phyloP scores from a whole-genome alignment of 345 rosid species.

The Isatis tinctoria region DNA sequence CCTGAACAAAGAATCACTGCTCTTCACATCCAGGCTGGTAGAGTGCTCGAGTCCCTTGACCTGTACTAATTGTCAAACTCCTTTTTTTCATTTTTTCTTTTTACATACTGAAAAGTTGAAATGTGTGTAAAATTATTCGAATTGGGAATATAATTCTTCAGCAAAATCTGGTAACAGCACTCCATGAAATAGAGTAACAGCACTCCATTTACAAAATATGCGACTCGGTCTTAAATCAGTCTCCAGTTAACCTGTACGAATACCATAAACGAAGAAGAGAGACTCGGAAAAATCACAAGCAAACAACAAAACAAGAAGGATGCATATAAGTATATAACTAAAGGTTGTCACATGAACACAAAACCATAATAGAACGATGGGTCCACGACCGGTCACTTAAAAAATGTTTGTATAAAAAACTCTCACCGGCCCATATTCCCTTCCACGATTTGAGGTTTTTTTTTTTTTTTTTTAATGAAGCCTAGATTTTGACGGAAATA shows the following conservation, averaged over 20 bases:
- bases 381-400: neutral
- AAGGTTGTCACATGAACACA: neutral
- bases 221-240: neutral
- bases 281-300: neutral
- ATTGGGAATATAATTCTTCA: neutral
- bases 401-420: neutral
- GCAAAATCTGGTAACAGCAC: neutral
- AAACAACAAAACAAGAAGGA: neutral
- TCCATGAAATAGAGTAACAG: neutral
- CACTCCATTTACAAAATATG: neutral
- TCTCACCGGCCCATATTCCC: conserved; percentile 13
- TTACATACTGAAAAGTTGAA: neutral
- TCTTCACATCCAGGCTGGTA: conserved; percentile 84
- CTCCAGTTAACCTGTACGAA: neutral
- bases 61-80: conserved; percentile 38
- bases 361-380: too few species aligned
- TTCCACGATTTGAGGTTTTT: neutral
- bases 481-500: conserved; percentile 27
- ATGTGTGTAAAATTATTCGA: neutral
- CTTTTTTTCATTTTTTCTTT: neutral
- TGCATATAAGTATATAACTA: neutral
- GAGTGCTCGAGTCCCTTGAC: conserved; percentile 90
- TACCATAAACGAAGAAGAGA: neutral
- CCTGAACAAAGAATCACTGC: conserved; percentile 84
- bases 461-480: neutral